Evolutionary conservation across 768 basidiomycete species (phyloP), one percentile per base, ranked within the genome.

Genomic region (Suillus paluster): DNA sequence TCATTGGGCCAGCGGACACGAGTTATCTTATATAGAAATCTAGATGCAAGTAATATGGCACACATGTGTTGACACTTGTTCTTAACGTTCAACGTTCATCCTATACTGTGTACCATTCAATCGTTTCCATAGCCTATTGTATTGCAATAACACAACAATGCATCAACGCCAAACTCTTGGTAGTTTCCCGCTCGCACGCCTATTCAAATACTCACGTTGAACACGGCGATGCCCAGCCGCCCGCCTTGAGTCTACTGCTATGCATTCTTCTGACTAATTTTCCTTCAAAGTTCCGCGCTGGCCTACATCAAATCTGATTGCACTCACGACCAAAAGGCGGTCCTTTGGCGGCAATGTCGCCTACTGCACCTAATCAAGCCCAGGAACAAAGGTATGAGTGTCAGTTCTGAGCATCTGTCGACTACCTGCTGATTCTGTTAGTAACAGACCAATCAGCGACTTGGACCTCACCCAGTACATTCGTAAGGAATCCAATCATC

Each of bases 401-500:
- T 55, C 17, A 25, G 5, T 19, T 25, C 5, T 19, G 10, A 25
- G 2, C 23, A 25, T 39, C 23, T 55, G 15, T 11, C 17, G 23
- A 15, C 10, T 15, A 12, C 36, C 5, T 12, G 6, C 9, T 55
- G 10, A 36, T 54, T 19, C 17, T 55, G 17, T 25, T 55, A 15
- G 9, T 25, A 25, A 6, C 53, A 25, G 53, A 25, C 3, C 5
- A 55, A 23, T 38, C 36, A 17, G 4, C 5, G n/a, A n/a, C n/a
- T n/a, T n/a, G n/a, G 57, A 61, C 60, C 60, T 61, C n/a, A 59
- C 60, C 33, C 55, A 44, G 9, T 6, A 46, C 30, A 36, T 61
- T 42, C 41, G 4, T 21, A 59, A 15, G 9, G 6, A 34, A 45
- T 30, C 34, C 36, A 15, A 21, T 10, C n/a, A 60, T 46, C 60